phyloP scores from a whole-genome alignment of 2,329 filamentous ascomycete species.

The Colletotrichum theobromicola region DNA sequence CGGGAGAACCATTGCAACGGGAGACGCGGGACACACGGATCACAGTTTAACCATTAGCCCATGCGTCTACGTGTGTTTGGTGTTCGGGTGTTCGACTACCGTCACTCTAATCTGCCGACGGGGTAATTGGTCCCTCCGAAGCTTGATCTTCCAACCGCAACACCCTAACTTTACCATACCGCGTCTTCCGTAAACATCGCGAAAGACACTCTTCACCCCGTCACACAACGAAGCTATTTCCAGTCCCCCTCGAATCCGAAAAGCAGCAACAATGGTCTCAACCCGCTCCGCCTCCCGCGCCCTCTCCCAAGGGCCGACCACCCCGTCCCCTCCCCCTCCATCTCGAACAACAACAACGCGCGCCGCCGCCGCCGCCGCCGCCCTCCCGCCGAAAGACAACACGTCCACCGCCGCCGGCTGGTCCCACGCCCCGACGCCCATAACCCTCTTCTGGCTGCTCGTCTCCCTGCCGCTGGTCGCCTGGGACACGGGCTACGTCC shows the following conservation, averaged over 20 bases:
- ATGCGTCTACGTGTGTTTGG: neutral
- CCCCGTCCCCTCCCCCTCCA: slow-evolving; percentile 21
- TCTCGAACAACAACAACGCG: neutral
- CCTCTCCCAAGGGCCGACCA: slow-evolving; percentile 25
- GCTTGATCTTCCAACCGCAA: neutral
- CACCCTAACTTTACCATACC: neutral
- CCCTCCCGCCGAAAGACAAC: neutral
- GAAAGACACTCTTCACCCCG: neutral
- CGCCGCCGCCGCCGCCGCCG: slow-evolving; percentile 8
- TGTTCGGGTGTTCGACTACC: neutral
- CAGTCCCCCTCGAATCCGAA: neutral
- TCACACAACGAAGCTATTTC: neutral
- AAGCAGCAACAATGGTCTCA: slow-evolving; percentile 36
- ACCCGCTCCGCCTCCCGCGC: slow-evolving; percentile 41
- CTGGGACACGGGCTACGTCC: slow-evolving; percentile 83
- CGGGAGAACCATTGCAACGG: neutral
- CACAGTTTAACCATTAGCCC: neutral
- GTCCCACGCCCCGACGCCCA: slow-evolving; percentile 48
- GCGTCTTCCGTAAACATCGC: neutral
- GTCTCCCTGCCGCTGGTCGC: slow-evolving; percentile 78
- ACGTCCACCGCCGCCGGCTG: neutral
- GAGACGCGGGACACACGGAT: neutral
- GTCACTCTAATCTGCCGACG: neutral
- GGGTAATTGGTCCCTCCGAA: neutral
- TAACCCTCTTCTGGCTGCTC: slow-evolving; percentile 71